Evolutionary conservation across 1,139 yeast genomes (phyloP).

Genomic region (Pichia inconspicua): DNA sequence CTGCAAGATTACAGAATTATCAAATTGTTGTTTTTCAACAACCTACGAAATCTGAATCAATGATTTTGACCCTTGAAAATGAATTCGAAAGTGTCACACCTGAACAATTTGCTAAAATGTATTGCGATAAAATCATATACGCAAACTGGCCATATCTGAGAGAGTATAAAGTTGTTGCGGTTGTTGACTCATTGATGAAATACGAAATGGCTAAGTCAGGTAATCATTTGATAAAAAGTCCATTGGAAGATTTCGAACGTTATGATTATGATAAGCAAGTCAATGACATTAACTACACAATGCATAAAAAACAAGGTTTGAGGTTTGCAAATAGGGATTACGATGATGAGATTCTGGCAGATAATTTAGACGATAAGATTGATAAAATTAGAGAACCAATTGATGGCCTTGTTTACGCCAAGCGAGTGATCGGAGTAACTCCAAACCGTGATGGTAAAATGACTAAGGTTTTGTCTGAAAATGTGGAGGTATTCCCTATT

Average conservation of each 20-base stretch:
- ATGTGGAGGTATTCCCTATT: conserved; percentile 55
- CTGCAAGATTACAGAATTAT: conserved; percentile 38
- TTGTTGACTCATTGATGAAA: conserved; percentile 47
- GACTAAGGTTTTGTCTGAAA: conserved; percentile 54
- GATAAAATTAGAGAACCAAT: conserved; percentile 26
- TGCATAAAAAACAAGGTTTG: conserved; percentile 21
- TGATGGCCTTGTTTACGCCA: conserved; percentile 56
- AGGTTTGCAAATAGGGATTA: conserved; percentile 15
- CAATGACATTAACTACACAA: conserved; percentile 15
- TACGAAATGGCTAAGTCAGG: conserved; percentile 35
- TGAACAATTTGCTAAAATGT: conserved; percentile 53
- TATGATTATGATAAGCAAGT: conserved; percentile 22
- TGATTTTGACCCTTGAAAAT: conserved; percentile 58
- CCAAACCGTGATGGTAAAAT: conserved; percentile 66
- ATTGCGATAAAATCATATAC: conserved; percentile 54
- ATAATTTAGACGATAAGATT: conserved; percentile 27
- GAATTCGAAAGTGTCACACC: conserved; percentile 40
- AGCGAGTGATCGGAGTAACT: conserved; percentile 70
- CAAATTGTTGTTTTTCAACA: conserved; percentile 72
- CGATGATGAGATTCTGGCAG: conserved; percentile 23
- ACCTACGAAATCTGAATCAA: conserved; percentile 76
- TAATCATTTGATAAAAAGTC: conserved; percentile 33
- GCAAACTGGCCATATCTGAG: conserved; percentile 85
- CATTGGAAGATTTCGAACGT: conserved; percentile 30
- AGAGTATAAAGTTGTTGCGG: conserved; percentile 66